These are phyloP conservation scores for Exophiala mesophila DNA, from an alignment of 2,329 filamentous ascomycete genomes.

Conservation along the genomic window DNA sequence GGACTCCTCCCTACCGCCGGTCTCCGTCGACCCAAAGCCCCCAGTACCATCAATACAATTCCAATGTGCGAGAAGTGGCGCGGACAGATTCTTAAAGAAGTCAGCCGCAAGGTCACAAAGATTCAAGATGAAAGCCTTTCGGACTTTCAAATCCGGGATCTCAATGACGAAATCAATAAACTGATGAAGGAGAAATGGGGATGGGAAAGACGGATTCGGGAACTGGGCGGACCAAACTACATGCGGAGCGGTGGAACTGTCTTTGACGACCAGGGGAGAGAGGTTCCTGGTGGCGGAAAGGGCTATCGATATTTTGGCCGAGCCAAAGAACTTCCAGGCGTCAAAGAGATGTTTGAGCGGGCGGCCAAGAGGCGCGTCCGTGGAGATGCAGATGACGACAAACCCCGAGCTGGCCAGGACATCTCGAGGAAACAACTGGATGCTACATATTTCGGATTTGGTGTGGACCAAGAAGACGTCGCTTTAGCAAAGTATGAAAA, in stretches of 20 bases:
- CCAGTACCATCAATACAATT: constrained; percentile 79
- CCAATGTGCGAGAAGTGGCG: constrained; percentile 95
- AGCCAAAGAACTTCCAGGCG: constrained; percentile 82
- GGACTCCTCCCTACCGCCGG: constrained; percentile 93
- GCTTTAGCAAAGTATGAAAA: constrained; percentile 74
- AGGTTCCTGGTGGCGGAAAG: constrained; percentile 69
- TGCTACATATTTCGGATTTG: constrained; percentile 93
- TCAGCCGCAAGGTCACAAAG: constrained; percentile 90
- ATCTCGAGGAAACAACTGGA: constrained; percentile 65
- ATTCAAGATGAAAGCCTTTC: constrained; percentile 89
- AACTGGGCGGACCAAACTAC: constrained; percentile 95
- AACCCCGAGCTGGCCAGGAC: constrained; percentile 20
- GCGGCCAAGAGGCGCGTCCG: constrained; percentile 60
- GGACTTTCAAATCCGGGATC: constrained; percentile 94
- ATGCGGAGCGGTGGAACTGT: constrained; percentile 69
- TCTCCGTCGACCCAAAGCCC: constrained; percentile 82
- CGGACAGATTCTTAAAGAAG: constrained; percentile 93
- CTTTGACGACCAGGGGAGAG: constrained; percentile 68
- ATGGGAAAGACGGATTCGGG: constrained; percentile 96
- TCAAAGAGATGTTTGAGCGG: constrained; percentile 92
- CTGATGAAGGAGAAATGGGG: constrained; percentile 98
- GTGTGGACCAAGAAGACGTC: constrained; percentile 84
- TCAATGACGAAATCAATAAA: constrained; percentile 99
- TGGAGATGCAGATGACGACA: constrained; percentile 61
- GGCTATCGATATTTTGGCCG: constrained; percentile 94